Evolutionary conservation across 177 flowering plant genomes (phyloP), one percentile per base, ranked within the genome.

Genomic region (Telopea speciosissima): DNA sequence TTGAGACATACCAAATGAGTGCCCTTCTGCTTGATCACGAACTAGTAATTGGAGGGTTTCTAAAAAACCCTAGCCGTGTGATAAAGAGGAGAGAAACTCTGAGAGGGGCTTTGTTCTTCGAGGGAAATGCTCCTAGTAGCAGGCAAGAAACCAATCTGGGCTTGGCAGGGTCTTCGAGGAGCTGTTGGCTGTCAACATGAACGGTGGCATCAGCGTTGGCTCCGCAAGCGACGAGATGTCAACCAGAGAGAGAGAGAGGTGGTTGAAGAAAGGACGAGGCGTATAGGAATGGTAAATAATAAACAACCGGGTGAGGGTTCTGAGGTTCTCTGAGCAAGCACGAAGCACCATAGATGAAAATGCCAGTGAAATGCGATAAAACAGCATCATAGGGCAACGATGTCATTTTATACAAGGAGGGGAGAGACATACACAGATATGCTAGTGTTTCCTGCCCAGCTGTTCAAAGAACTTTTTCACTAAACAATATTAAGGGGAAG

Each of bases 221-320:
- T 67, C 97, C 97, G 69, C 90, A 89, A 75, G 83, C 67, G 83
- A 91, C 45, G 74, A 91, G 91, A 79, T 85, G 74, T 77, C 87
- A 75, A 72, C 88, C 97, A 52, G 71, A 1, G 12, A 93, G 93
- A 54, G 84, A 63, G 83, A 88, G 89, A 63, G 71, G n/a, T n/a
- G n/a, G n/a, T n/a, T n/a, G n/a, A n/a, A n/a, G n/a, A n/a, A n/a
- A n/a, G n/a, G n/a, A n/a, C n/a, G n/a, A n/a, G n/a, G n/a, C n/a
- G n/a, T n/a, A n/a, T n/a, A n/a, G n/a, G n/a, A n/a, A n/a, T n/a
- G n/a, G n/a, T n/a, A n/a, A n/a, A n/a, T n/a, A n/a, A n/a, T n/a
- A n/a, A n/a, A n/a, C n/a, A n/a, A n/a, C n/a, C n/a, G n/a, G n/a
- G n/a, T n/a, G n/a, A n/a, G n/a, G n/a, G n/a, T n/a, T n/a, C n/a